Conservation (phyloP, 1,284 basidiomycete genomes). For the Cryptococcus hybrid region DNA sequence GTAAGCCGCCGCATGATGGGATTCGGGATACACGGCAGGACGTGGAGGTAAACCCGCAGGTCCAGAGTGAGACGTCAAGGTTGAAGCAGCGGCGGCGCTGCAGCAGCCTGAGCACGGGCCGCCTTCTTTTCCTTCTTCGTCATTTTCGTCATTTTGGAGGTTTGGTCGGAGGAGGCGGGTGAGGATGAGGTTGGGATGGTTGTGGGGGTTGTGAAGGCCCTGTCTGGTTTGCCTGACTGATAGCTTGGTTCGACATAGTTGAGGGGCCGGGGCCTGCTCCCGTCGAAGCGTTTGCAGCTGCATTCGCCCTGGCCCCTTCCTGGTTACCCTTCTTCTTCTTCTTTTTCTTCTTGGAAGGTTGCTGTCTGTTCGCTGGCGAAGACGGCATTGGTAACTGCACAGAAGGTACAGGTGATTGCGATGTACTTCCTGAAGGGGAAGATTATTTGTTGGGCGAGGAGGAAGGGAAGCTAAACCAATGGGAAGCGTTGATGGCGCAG, state of each 20-base stretch:
- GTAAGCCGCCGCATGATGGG: too few relatives aligned
- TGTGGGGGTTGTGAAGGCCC: not conserved
- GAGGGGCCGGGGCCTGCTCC: not conserved
- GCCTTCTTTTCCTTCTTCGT: conserved; percentile 12
- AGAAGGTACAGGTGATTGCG: too few relatives aligned
- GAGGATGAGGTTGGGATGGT: not conserved
- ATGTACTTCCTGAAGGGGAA: too few relatives aligned
- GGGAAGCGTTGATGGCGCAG: too few relatives aligned
- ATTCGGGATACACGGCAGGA: too few relatives aligned
- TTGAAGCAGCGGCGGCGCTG: not conserved
- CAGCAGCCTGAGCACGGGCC: conserved; percentile 4
- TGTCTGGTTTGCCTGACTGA: too few relatives aligned
- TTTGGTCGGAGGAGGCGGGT: not conserved
- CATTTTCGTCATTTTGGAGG: not conserved
- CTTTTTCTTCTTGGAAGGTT: not conserved
- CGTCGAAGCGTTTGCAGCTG: not conserved
- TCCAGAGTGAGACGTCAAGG: not conserved
- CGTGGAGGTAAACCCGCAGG: too few relatives aligned
- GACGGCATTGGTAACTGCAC: too few relatives aligned
- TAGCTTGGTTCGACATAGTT: not conserved
- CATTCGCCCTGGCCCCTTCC: not conserved
- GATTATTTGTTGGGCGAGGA: too few relatives aligned
- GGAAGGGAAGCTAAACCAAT: too few relatives aligned
- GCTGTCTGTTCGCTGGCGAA: not conserved
- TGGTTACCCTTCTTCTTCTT: not conserved